Percentiles rank a stretch among this genome's conserved stretches.
Conservation (phyloP, 1,284 basidiomycete genomes). For the Moesziomyces globuligerus region DNA sequence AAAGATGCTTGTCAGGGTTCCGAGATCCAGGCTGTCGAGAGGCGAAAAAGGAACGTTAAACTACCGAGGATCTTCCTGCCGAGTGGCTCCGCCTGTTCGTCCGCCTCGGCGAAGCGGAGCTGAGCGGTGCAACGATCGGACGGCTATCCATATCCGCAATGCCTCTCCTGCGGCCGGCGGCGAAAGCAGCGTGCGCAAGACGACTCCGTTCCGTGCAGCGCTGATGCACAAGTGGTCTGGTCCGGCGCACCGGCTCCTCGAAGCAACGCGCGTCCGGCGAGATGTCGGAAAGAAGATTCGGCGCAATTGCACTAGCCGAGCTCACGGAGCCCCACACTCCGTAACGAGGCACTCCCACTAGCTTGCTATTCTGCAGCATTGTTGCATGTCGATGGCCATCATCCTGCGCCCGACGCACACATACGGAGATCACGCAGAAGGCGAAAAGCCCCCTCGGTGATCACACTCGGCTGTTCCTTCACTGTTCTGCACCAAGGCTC, state of each 20-base stretch:
- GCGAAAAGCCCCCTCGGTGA: background rate
- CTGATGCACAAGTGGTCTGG: too few species aligned
- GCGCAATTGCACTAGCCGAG: background rate
- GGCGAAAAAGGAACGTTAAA: conserved; percentile 3
- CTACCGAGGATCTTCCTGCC: conserved; percentile 21
- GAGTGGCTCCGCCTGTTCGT: background rate
- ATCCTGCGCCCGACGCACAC: background rate
- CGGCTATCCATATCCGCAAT: conserved; percentile 3
- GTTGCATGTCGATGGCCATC: background rate
- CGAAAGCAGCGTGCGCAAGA: too few species aligned
- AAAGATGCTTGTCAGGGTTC: background rate
- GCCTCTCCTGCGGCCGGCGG: too few species aligned
- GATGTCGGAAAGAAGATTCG: background rate
- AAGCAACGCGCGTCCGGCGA: background rate
- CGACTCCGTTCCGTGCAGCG: background rate
- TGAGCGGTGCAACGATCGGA: background rate
- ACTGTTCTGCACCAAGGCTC: background rate
- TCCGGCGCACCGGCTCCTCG: background rate
- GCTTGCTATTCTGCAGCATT: background rate
- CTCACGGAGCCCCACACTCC: background rate
- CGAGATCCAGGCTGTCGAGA: background rate
- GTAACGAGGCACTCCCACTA: background rate
- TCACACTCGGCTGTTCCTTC: background rate
- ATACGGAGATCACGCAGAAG: background rate
- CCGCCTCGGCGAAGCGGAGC: background rate